Base-by-base conservation (phyloP, 129 eudicot genomes). In the Escallonia herrerae region DNA sequence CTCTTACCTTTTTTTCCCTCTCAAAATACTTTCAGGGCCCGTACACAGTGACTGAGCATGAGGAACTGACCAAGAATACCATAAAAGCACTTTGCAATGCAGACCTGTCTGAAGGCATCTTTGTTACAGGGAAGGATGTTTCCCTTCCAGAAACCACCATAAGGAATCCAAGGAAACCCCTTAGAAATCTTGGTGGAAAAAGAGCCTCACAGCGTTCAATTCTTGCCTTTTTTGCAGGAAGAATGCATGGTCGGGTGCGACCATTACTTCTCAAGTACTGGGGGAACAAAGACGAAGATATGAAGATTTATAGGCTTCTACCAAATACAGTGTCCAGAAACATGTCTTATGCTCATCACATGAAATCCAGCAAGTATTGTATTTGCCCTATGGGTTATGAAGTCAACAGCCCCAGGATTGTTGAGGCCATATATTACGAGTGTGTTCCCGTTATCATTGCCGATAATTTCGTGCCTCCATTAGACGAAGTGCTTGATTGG, bases 401-500 rank as follows among this genome's bases (percentile, higher is more conserved):
- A 75, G 98, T 93, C 22, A 93, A 93, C 68, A 93, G 98, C 71
- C 98, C 96, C 0, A 77, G 98, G 74, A 93, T 93, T 41, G 98
- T 93, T 14, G 98, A 93, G 67, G 91, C 98, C 6, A 88, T 93
- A 51, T 88, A 93, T 49, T 79, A 81, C 3, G 98, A 93, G 64
- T 93, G 98, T 53, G 95, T 93, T 22, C 98, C 98, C 0, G 98
- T 93, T 50, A 86, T 93, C 43, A 93, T 93, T 65, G 98, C 98
- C 9, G 96, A 93, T 68, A 78, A 86, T 64, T 86, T 93, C 55
- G 87, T 68, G 15, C 98, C 80, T 56, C 98, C 98, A 0, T 76
- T 88, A 40, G 75, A 74, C 52, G 96, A 88, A 46, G 96, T 88
- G 44, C 76, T 93, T 2, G 62, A 93, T 63, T 88, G 98, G 98